A percentile compares a stretch with the other conserved stretches of the same genome.
Evolutionary conservation across 495 filamentous ascomycete species (phyloP).

Genomic region (Lophiotrema nucula): DNA sequence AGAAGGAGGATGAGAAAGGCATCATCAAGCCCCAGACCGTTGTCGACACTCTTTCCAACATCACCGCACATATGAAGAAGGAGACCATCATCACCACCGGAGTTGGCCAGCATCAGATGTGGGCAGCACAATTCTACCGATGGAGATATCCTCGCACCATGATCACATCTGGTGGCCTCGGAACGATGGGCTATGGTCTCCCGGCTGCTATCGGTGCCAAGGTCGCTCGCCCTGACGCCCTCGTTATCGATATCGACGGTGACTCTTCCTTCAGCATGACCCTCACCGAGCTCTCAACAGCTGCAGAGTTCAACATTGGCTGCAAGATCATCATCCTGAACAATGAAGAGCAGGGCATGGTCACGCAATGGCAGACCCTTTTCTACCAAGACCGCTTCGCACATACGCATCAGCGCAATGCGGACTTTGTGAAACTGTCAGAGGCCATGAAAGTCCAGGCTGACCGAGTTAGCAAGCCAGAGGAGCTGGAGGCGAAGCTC

Average conservation of each 20-base stretch:
- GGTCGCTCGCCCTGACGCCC: slow-evolving; percentile 77
- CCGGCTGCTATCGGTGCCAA: slow-evolving; percentile 93
- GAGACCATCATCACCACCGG: slow-evolving; percentile 84
- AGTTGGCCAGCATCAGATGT: slow-evolving; percentile 97
- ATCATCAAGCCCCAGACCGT: slow-evolving; percentile 87
- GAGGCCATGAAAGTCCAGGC: slow-evolving; percentile 53
- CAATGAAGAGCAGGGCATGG: slow-evolving; percentile 97
- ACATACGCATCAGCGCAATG: slow-evolving; percentile 87
- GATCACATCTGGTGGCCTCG: slow-evolving; percentile 87
- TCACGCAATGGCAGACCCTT: slow-evolving; percentile 91
- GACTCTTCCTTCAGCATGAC: slow-evolving; percentile 98
- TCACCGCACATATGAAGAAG: slow-evolving; percentile 71
- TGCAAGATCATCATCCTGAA: slow-evolving; percentile 91
- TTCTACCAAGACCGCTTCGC: slow-evolving; percentile 92
- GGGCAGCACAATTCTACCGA: slow-evolving; percentile 90
- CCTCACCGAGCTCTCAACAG: slow-evolving; percentile 85
- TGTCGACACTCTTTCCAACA: slow-evolving; percentile 75
- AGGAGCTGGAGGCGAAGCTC: slow-evolving; percentile 72
- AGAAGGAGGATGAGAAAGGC: slow-evolving; percentile 64
- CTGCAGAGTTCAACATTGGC: slow-evolving; percentile 86
- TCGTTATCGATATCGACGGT: slow-evolving; percentile 93
- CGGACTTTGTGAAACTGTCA: slow-evolving; percentile 87
- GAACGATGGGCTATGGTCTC: slow-evolving; percentile 94
- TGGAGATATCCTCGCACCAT: slow-evolving; percentile 84
- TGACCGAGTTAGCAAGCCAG: slow-evolving; percentile 71